Evolutionary conservation across 768 basidiomycete species (phyloP), one percentile per base, ranked within the genome.

Genomic region (Phallus indusiatus): DNA sequence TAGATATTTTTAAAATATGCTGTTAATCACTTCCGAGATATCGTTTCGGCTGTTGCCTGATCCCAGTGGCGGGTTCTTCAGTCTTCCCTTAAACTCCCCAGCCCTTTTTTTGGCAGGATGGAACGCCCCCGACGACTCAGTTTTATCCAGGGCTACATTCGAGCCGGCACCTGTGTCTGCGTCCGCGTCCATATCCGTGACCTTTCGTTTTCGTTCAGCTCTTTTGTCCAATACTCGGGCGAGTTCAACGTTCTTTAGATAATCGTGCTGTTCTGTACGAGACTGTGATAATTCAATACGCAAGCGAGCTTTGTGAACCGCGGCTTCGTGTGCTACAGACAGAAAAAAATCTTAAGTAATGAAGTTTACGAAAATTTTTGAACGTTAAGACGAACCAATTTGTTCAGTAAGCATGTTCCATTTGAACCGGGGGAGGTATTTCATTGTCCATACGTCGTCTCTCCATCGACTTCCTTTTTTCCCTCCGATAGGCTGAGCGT

Each of bases 371-470:
- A 2, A 42, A 37, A 4, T 11, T 11, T n/a, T 42, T 42, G 4
- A 12, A 42, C 4, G 9, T 42, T 2, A 42, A 49, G 42, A 79
- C 94, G 70, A 68, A 95, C 95, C 93, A 65, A 99, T 86, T 79
- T 97, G 95, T 72, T 98, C 96, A 6, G 92, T 94, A 60, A 99
- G 76, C 95, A 96, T 96, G 72, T 88, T 85, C 96, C 96, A 99
- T 67, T 94, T 96, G 78, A 98, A 99, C 67, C 84, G 88, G 9
- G 94, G 94, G 60, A 99, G 75, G 70, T 99, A 99, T 69, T 95
- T 95, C 93, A 98, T 95, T 59, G 96, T 97, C 96, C 96, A 99
- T 8, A 99, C 85, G 64, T 99, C 96, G 68, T 98, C 95, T 68
- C 91, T 78, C 90, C 92, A 97, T 60, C 91, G 78, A 1, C 83